phyloP scores from a whole-genome alignment of 2,329 filamentous ascomycete genomes.

The Aureobasidium sp. region DNA sequence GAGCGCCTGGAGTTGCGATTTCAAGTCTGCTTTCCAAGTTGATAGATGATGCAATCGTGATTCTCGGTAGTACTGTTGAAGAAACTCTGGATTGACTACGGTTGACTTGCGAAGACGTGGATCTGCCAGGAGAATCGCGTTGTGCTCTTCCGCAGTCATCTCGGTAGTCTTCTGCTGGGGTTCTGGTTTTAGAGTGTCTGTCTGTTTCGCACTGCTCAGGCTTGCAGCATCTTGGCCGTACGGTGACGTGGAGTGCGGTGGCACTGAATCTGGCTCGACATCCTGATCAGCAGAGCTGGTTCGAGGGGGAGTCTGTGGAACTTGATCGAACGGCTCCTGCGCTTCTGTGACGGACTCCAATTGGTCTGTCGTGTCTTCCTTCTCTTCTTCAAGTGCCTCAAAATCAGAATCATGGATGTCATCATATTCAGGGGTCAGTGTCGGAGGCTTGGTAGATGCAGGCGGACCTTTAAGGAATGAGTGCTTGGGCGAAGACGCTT shows the following conservation, averaged over 20 bases:
- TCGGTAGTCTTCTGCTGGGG: constrained; percentile 32
- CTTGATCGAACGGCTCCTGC: not conserved
- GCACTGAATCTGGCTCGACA: not conserved
- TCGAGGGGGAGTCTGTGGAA: constrained; percentile 21
- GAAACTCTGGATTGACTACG: constrained; percentile 84
- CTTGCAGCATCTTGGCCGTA: not conserved
- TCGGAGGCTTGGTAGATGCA: constrained; percentile 19
- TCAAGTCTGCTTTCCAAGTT: constrained; percentile 92
- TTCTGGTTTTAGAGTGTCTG: constrained; percentile 14
- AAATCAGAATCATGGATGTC: constrained; percentile 17
- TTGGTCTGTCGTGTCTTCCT: not conserved
- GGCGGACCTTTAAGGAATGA: not conserved
- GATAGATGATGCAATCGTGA: constrained; percentile 92
- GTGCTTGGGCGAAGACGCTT: not conserved
- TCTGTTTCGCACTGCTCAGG: constrained; percentile 1
- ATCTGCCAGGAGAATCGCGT: constrained; percentile 74
- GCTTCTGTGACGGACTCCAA: not conserved
- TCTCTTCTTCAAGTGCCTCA: constrained; percentile 10
- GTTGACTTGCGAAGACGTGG: constrained; percentile 82
- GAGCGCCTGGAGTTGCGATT: constrained; percentile 76
- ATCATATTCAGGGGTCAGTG: constrained; percentile 27
- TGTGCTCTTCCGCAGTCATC: constrained; percentile 88
- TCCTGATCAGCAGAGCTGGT: constrained; percentile 14
- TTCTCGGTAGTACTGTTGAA: constrained; percentile 92
- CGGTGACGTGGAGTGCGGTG: not conserved